Evolutionary conservation across 2,329 filamentous ascomycete species (phyloP), one percentile per base, ranked within the genome.

Genomic region (Penicillium griseofulvum): DNA sequence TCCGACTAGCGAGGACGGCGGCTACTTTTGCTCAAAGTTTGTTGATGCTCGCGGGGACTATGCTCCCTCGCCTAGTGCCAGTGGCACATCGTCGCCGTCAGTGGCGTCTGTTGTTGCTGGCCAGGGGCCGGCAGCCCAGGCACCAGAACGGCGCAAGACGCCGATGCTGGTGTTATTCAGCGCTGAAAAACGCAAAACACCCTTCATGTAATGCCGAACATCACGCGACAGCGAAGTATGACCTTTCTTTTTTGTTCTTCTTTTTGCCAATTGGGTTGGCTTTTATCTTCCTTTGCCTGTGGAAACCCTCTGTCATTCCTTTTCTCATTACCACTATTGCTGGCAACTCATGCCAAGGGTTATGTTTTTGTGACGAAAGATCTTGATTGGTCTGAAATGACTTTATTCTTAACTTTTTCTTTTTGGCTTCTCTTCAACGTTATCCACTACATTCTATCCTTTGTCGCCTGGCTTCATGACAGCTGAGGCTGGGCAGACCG

Each of bases 111-210:
- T 74, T 59, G 73, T 75, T 58, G 73, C 73, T 52, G 69, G 86
- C 69, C 78, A 76, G 82, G 86, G 74, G 75, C 83, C 60, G 81
- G 85, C 59, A 65, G 78, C 77, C 39, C 74, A 76, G 49, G 81
- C 83, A 61, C 72, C 72, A 39, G 80, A 82, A 56, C 86, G 90
- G 75, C 90, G 91, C 76, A 92, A 88, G 80, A 89, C 88, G 65
- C 88, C 91, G 51, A 88, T 91, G 81, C 85, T 96, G 70, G 88
- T 97, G 63, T 83, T 97, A 63, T 92, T 89, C 63, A 92, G 87
- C 72, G 88, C 87, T 59, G 91, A 96, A 80, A 96, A 96, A 84
- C 89, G 91, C 74, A 95, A 91, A 82, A 88, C 83, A 75, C 79
- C 82, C 56, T 74, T 84, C 70, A 83, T 82, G 69, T 87, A 79